These are phyloP conservation scores for Candida labiduridarum DNA, from an alignment of 1,139 yeast genomes.

Conservation along the genomic window DNA sequence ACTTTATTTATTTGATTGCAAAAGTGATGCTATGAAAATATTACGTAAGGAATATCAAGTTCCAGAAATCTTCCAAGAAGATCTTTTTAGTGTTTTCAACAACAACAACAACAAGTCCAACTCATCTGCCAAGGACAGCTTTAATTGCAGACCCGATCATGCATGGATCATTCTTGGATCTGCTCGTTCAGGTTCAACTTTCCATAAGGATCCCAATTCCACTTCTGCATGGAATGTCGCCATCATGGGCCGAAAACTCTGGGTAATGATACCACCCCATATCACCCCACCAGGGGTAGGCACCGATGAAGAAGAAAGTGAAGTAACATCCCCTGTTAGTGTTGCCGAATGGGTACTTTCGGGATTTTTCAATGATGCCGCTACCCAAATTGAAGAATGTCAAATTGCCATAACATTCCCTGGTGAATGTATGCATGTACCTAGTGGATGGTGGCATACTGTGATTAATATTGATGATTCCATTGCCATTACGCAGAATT, in stretches of 20 bases:
- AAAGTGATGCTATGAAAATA: constrained; percentile 61
- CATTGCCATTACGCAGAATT: constrained; percentile 84
- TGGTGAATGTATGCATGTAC: constrained; percentile 86
- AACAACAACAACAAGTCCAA: constrained; percentile 29
- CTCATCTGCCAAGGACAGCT: constrained; percentile 20
- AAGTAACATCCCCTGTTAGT: constrained; percentile 89
- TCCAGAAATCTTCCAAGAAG: constrained; percentile 57
- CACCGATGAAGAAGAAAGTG: constrained; percentile 76
- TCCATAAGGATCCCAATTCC: constrained; percentile 90
- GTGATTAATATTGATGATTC: constrained; percentile 82
- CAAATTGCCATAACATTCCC: constrained; percentile 74
- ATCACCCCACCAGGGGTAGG: constrained; percentile 84
- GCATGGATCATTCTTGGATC: constrained; percentile 91
- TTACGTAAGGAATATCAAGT: constrained; percentile 55
- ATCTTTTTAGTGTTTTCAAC: constrained; percentile 49
- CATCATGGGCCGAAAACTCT: constrained; percentile 71
- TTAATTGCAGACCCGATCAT: constrained; percentile 76
- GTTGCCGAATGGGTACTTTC: constrained; percentile 88
- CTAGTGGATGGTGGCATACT: constrained; percentile 96
- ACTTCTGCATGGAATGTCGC: constrained; percentile 92
- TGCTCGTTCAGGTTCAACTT: constrained; percentile 78
- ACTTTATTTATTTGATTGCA: constrained; percentile 81
- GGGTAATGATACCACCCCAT: constrained; percentile 87
- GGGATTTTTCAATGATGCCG: constrained; percentile 70
- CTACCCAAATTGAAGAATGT: constrained; percentile 50